Percentiles rank a stretch among this genome's conserved stretches.
Conservation (phyloP, 345 rosid genomes). For the Microthlaspi erraticum region DNA sequence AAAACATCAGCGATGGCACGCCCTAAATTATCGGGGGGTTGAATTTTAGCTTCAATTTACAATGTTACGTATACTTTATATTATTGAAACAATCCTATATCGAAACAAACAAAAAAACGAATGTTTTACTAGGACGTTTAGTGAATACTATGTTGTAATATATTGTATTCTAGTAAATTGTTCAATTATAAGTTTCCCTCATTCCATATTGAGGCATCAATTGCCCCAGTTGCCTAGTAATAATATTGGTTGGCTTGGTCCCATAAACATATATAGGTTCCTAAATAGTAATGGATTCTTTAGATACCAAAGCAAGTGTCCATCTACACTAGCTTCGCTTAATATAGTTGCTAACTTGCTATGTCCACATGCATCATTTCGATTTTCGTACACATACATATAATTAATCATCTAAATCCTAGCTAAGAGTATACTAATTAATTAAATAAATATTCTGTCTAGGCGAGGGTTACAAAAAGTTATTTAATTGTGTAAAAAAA, state of each 20-base stretch:
- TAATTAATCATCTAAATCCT: not conserved
- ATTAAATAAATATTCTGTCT: not conserved
- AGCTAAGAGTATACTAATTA: not conserved
- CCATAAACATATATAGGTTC: conserved; percentile 21
- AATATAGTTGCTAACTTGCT: conserved; percentile 24
- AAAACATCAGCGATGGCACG: conserved; percentile 1
- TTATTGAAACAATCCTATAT: not conserved
- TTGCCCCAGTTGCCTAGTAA: conserved; percentile 10
- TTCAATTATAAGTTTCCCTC: not conserved
- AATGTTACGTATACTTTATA: not conserved
- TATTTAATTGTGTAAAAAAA: not conserved
- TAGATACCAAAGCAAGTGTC: conserved; percentile 28
- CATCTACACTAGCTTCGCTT: conserved; percentile 36
- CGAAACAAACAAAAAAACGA: not conserved
- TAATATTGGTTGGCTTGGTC: conserved; percentile 35
- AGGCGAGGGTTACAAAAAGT: not conserved
- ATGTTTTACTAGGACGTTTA: not conserved
- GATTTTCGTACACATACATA: conserved; percentile 12
- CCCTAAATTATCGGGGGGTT: conserved; percentile 35
- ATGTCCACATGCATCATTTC: conserved; percentile 29
- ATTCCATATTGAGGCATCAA: conserved; percentile 17
- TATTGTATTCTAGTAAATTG: not conserved
- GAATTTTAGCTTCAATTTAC: conserved; percentile 2
- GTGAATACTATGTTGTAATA: not conserved
- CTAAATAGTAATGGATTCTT: conserved; percentile 23